A percentile compares a stretch with the other conserved stretches of the same genome.
Evolutionary conservation across 257 asterid species (phyloP).

Genomic region (Asclepias syriaca): DNA sequence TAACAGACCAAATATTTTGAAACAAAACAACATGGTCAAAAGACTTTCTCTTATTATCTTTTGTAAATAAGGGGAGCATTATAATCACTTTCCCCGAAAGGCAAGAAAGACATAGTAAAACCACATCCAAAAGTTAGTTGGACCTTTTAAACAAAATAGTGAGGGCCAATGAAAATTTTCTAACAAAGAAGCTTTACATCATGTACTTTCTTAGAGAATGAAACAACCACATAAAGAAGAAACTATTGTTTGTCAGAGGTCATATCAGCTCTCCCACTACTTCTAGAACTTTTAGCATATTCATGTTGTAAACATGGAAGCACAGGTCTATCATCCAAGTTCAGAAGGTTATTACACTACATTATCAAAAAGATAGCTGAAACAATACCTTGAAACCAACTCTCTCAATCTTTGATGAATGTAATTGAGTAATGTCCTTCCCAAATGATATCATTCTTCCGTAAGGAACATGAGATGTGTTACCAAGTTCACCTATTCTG

Average conservation of each 20-base stretch:
- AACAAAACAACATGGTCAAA: too few species aligned
- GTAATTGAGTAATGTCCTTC: conserved; percentile 47
- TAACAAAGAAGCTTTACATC: background rate
- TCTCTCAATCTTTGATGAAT: conserved; percentile 51
- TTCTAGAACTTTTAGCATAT: background rate
- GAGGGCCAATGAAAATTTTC: background rate
- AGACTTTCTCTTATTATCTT: too few species aligned
- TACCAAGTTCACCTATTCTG: conserved; percentile 21
- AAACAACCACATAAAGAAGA: background rate
- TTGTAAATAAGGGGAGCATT: background rate
- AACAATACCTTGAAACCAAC: conserved; percentile 61
- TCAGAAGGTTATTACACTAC: conserved; percentile 11
- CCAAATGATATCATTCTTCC: conserved; percentile 77
- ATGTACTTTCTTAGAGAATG: background rate
- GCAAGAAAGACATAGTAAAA: background rate
- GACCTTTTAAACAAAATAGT: background rate
- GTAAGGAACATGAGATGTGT: conserved; percentile 29
- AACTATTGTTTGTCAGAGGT: background rate
- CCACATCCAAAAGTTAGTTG: background rate
- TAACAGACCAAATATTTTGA: too few species aligned
- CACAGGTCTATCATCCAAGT: conserved; percentile 5
- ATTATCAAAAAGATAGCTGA: conserved; percentile 7
- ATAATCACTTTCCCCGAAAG: background rate
- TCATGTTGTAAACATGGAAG: background rate
- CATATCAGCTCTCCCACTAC: background rate